Percentiles rank a stretch among this genome's conserved stretches.
phyloP scores from a whole-genome alignment of 768 basidiomycete species.

The Leccinum olivaceopallidum region DNA sequence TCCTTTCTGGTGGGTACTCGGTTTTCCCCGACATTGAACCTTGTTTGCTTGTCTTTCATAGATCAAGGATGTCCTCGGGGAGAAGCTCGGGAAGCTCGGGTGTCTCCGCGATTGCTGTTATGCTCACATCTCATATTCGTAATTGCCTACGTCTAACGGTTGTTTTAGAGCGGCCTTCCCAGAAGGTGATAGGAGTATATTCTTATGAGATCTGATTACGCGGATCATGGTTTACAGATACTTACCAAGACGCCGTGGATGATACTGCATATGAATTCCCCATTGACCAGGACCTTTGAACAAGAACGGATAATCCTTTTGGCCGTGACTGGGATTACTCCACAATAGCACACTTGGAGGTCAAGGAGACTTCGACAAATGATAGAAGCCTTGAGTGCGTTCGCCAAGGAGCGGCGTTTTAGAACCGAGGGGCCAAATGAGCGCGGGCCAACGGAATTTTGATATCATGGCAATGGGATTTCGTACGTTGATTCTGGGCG shows the following conservation, averaged over 20 bases:
- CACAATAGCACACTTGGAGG: constrained; percentile 42
- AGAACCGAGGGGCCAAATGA: not conserved
- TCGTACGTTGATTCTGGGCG: not conserved
- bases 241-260: not conserved
- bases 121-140: not conserved
- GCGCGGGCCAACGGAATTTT: not conserved
- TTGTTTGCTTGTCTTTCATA: not conserved
- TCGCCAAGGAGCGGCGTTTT: constrained; percentile 8
- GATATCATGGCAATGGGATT: not conserved
- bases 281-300: not conserved
- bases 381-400: not conserved
- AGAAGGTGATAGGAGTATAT: not conserved
- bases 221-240: not conserved
- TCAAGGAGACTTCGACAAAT: constrained; percentile 33
- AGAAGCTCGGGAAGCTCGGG: not conserved
- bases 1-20: not conserved
- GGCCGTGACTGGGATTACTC: not conserved
- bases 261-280: not conserved
- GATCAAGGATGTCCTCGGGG: not conserved
- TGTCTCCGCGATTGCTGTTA: not conserved
- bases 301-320: not conserved
- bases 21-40: not conserved
- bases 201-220: not conserved
- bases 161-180: not conserved
- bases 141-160: not conserved